These are phyloP conservation scores for Cenchrus fungigraminus DNA, from an alignment of 176 grass and related monocot species.

Conservation along the genomic window DNA sequence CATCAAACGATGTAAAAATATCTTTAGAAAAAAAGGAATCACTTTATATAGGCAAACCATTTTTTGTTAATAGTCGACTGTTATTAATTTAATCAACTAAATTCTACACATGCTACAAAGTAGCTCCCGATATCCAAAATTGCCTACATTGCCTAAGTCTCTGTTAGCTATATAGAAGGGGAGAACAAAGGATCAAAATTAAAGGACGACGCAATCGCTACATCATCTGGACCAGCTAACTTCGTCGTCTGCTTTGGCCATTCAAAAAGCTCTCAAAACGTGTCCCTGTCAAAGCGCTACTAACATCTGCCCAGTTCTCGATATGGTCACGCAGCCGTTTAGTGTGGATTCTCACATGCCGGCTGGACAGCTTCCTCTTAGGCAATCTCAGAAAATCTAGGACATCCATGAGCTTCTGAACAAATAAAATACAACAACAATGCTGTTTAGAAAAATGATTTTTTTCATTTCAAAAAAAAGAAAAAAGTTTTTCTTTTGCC, in stretches of 20 bases:
- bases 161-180: conserved; percentile 18
- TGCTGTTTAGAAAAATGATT: not conserved
- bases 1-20: too few relatives aligned
- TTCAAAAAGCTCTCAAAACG: conserved; percentile 69
- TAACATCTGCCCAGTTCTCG: conserved; percentile 83
- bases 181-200: not conserved
- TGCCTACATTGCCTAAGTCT: conserved; percentile 25
- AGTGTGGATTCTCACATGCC: conserved; percentile 92
- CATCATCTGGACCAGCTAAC: conserved; percentile 42
- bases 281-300: conserved; percentile 66
- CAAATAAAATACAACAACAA: conserved; percentile 13
- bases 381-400: conserved; percentile 85
- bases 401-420: conserved; percentile 82
- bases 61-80: not conserved
- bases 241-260: conserved; percentile 51
- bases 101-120: conserved; percentile 20
- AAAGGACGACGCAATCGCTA: conserved; percentile 32
- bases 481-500: not conserved
- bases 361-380: conserved; percentile 60
- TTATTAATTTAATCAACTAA: conserved; percentile 41
- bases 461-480: too few relatives aligned
- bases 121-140: conserved; percentile 36
- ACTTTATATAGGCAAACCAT: not conserved
- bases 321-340: conserved; percentile 70
- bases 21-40: not conserved